A percentile compares a stretch with the other conserved stretches of the same genome.
These are phyloP conservation scores for Penicillium roqueforti DNA, from an alignment of 495 filamentous ascomycete genomes.

Conservation along the genomic window DNA sequence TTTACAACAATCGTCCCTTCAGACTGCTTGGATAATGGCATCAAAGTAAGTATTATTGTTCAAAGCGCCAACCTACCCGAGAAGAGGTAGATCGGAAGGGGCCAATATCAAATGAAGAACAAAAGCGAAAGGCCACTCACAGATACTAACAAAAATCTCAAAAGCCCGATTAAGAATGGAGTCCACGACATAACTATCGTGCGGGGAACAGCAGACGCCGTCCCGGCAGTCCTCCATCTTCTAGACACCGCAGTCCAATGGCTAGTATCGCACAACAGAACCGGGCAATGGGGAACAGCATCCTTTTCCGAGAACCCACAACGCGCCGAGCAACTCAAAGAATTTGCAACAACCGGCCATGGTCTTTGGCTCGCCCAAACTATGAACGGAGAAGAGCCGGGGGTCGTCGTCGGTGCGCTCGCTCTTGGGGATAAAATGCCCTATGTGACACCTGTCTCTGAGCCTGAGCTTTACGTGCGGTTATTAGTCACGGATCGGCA, in stretches of 20 bases:
- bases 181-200: conserved; percentile 7
- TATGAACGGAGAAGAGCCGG: conserved; percentile 3
- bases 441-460: conserved; percentile 11
- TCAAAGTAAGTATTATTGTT: conserved; percentile 7
- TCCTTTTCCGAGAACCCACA: conserved; percentile 13
- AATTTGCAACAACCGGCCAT: conserved; percentile 15
- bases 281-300: conserved; percentile 15
- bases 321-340: conserved; percentile 9
- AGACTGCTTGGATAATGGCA: conserved; percentile 9
- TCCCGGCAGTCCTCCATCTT: conserved; percentile 10
- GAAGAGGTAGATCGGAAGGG: not conserved
- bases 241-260: conserved; percentile 15
- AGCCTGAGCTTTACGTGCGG: conserved; percentile 17
- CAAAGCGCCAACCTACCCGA: not conserved
- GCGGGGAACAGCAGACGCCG: conserved; percentile 11
- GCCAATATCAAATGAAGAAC: conserved; percentile 1
- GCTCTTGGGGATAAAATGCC: conserved; percentile 12
- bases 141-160: not conserved
- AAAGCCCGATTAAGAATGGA: conserved; percentile 3
- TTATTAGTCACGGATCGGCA: conserved; percentile 15
- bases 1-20: not conserved
- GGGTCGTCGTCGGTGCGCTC: conserved; percentile 11
- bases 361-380: conserved; percentile 14
- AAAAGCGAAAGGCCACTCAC: not conserved
- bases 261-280: conserved; percentile 12